A percentile compares a stretch with the other conserved stretches of the same genome.
These are phyloP conservation scores for Exophiala calicioides DNA, from an alignment of 2,329 filamentous ascomycete species.

Conservation along the genomic window DNA sequence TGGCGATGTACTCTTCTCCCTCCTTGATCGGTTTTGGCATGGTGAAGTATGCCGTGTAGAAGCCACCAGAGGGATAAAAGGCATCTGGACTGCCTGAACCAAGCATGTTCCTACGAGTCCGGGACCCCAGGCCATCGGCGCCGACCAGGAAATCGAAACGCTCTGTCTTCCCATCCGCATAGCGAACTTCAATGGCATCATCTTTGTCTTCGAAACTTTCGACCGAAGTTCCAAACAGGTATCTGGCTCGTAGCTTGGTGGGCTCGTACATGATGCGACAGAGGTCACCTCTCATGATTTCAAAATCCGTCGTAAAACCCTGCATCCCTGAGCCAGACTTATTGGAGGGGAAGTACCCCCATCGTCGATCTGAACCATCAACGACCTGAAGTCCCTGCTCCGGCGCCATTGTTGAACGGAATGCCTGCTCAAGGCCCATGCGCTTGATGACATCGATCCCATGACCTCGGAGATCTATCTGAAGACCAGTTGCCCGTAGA, in stretches of 20 bases:
- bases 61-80: conserved; percentile 27
- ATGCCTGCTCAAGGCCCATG: conserved; percentile 54
- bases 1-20: conserved; percentile 27
- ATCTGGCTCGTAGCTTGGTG: conserved; percentile 30
- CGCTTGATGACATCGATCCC: conserved; percentile 55
- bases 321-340: conserved; percentile 39
- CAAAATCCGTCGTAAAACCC: conserved; percentile 56
- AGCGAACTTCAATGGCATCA: conserved; percentile 39
- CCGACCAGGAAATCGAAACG: conserved; percentile 57
- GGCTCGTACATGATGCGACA: conserved; percentile 51
- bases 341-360: conserved; percentile 47
- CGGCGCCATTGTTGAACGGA: conserved; percentile 42
- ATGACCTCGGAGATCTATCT: conserved; percentile 57
- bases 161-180: conserved; percentile 47
- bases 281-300: conserved; percentile 63
- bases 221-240: conserved; percentile 39
- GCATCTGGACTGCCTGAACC: conserved; percentile 24
- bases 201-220: conserved; percentile 38
- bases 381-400: conserved; percentile 54
- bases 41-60: conserved; percentile 36
- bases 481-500: conserved; percentile 52
- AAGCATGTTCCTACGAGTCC: conserved; percentile 48
- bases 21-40: conserved; percentile 32
- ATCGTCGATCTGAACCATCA: conserved; percentile 40
- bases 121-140: conserved; percentile 58